Evolutionary conservation across 768 basidiomycete species (phyloP), one percentile per base, ranked within the genome.

Genomic region (Boletus reticuloceps): DNA sequence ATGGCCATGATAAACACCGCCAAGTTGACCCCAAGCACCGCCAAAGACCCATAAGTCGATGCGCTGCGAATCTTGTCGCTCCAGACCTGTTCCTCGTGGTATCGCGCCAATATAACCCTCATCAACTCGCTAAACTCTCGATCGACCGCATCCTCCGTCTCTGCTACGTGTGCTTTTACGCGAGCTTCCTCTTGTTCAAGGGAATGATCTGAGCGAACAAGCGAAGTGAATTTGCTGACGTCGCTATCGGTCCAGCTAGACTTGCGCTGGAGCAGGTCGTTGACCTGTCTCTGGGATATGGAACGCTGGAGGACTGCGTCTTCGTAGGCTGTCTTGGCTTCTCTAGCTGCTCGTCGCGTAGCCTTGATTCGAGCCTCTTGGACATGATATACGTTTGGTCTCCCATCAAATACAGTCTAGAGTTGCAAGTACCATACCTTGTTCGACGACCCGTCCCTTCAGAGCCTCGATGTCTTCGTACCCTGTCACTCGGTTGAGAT

Each of bases 71-170:
- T 97, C 74, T 99, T 99, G 77, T 99, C 96, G 50, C 91, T 94
- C 97, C 97, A 99, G 3, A 98, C 85, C 70, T 99, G 97, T 69
- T 99, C 97, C 73, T 98, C 96, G 74, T 98, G 96, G 71, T 98
- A 98, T 38, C 96, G 82, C 47, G 83, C 85, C 55, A 99, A 80
- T 64, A 98, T 98, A 11, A 82, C 78, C 53, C 85, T 85, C 88
- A 96, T 91, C 60, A 98, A 80, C 66, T 85, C 88, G 64, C 80
- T 86, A 69, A 98, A 97, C 62, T 88, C 91, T 43, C 82, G 81
- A 61, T 99, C 97, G 17, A 94, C 91, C 2, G 81, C 82, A 48
- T 83, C 81, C 62, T 99, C 97, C 3, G 83, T 79, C 39, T 83
- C 79, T 20, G 81, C 79, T 4, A 91, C 86, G 17, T 76, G 79